Evolutionary conservation across 352 stramenopile genomes (phyloP).

Genomic region (Plasmopara halstedii): DNA sequence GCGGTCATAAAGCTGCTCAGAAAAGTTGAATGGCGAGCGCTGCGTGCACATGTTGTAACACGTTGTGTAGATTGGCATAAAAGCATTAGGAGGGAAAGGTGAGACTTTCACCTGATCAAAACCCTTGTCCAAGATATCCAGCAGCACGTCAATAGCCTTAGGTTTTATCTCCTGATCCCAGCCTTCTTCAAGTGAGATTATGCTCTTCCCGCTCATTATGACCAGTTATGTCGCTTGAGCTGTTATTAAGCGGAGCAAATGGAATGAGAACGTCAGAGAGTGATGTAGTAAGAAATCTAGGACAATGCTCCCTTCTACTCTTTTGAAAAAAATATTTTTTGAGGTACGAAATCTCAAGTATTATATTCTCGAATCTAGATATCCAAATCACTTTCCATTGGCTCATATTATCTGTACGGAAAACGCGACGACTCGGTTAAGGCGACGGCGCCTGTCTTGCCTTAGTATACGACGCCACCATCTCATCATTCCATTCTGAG

Average conservation of each 20-base stretch:
- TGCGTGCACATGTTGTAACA: constrained; percentile 99
- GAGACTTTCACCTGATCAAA: constrained; percentile 77
- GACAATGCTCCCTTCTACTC: background rate
- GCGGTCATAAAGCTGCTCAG: constrained; percentile 96
- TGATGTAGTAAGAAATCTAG: background rate
- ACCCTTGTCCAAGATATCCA: constrained; percentile 80
- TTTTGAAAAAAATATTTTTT: no score
- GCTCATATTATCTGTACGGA: no score
- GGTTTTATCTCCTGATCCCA: constrained; percentile 86
- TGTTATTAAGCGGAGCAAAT: background rate
- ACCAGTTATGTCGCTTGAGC: constrained; percentile 5
- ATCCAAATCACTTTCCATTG: no score
- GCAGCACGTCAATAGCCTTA: constrained; percentile 83
- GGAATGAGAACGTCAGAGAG: background rate
- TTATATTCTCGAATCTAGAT: no score
- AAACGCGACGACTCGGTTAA: no score
- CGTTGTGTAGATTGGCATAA: constrained; percentile 88
- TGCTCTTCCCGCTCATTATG: constrained; percentile 66
- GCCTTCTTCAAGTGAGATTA: constrained; percentile 80
- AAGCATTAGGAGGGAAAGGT: constrained; percentile 75
- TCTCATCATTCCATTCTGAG: background rate
- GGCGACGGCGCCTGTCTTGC: background rate
- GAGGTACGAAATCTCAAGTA: no score
- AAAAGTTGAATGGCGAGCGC: constrained; percentile 98
- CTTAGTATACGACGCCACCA: no score